Evolutionary conservation across 108 stramenopile genomes (phyloP).

Genomic region (Conticribra guillardii): DNA sequence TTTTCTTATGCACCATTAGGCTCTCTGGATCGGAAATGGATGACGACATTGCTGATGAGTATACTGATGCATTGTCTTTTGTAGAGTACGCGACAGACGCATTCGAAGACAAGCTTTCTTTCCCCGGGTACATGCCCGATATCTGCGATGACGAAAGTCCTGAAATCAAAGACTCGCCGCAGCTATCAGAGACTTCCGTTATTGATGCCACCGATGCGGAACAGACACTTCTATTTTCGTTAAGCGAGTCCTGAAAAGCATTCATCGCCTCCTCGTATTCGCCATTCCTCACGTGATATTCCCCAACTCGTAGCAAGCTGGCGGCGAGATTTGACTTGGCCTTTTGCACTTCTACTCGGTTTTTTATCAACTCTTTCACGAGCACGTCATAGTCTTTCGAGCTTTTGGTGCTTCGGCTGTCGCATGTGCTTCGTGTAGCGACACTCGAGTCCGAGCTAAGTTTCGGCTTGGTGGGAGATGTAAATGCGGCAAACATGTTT

Average conservation of each 20-base stretch:
- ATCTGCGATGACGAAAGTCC: constrained; percentile 39
- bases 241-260: constrained; percentile 75
- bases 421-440: constrained; percentile 27
- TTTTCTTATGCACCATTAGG: constrained; percentile 46
- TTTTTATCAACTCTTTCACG: constrained; percentile 44
- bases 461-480: not conserved
- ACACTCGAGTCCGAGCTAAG: constrained; percentile 11
- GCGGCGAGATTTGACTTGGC: constrained; percentile 58
- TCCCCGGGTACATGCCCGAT: constrained; percentile 3
- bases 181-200: constrained; percentile 27
- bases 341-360: constrained; percentile 45
- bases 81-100: constrained; percentile 12
- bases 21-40: constrained; percentile 16
- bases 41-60: constrained; percentile 1
- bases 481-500: not conserved
- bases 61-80: constrained; percentile 1
- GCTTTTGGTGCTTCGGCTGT: constrained; percentile 24
- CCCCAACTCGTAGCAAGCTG: constrained; percentile 68
- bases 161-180: constrained; percentile 26
- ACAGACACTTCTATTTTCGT: constrained; percentile 73
- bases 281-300: constrained; percentile 74
- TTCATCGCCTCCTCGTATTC: constrained; percentile 84
- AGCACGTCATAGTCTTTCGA: constrained; percentile 69
- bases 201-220: constrained; percentile 24
- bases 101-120: constrained; percentile 6